A percentile compares a stretch with the other conserved stretches of the same genome.
Conservation (phyloP, 192 early-diverging fungal species). For the Chytriomyces confervae region DNA sequence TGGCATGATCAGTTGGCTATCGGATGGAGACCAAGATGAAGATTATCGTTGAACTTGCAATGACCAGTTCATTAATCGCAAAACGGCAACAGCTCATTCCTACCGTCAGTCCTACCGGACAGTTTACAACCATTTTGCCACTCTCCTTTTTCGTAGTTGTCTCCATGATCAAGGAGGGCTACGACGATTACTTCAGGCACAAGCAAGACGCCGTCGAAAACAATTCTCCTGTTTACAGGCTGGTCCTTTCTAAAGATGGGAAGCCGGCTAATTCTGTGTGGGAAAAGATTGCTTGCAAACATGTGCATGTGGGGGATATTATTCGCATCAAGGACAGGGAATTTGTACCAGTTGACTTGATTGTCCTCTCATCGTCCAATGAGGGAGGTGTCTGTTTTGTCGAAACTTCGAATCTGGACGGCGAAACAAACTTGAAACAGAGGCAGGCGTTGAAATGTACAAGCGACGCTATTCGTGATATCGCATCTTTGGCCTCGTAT, state of each 20-base stretch:
- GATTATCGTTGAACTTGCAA: background rate
- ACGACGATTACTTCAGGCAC: slow-evolving; percentile 49
- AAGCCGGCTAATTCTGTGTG: background rate
- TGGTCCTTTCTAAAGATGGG: background rate
- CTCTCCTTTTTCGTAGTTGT: slow-evolving; percentile 75
- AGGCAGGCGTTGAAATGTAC: slow-evolving; percentile 66
- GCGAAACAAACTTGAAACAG: slow-evolving; percentile 90
- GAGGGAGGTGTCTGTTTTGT: slow-evolving; percentile 82
- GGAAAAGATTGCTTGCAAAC: slow-evolving; percentile 40
- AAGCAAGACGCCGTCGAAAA: slow-evolving; percentile 42
- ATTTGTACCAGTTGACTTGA: slow-evolving; percentile 80
- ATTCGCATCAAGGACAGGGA: slow-evolving; percentile 76
- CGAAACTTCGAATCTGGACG: slow-evolving; percentile 86
- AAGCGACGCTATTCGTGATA: slow-evolving; percentile 51
- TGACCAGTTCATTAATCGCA: background rate
- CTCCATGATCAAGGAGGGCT: slow-evolving; percentile 69
- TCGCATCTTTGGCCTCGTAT: slow-evolving; percentile 58
- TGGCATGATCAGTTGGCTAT: too few species aligned
- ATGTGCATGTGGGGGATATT: slow-evolving; percentile 78
- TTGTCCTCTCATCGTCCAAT: slow-evolving; percentile 73
- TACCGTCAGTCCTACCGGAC: slow-evolving; percentile 77
- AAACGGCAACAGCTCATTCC: slow-evolving; percentile 45
- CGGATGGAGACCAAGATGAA: too few species aligned
- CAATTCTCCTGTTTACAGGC: slow-evolving; percentile 32
- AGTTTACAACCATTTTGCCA: slow-evolving; percentile 78